phyloP scores from a whole-genome alignment of 2,329 filamentous ascomycete species.

The Fusarium marasasianum region DNA sequence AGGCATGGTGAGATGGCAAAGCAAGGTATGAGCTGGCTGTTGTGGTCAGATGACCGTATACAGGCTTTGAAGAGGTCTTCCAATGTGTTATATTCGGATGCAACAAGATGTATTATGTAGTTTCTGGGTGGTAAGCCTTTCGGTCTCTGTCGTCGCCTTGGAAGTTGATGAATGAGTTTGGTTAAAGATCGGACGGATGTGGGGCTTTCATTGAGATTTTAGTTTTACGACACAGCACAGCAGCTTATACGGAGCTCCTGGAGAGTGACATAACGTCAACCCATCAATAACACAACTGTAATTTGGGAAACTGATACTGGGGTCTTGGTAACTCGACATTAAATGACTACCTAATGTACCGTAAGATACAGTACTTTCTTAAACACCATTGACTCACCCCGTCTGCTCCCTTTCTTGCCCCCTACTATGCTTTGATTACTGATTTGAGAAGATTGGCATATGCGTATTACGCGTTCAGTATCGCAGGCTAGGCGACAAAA shows the following conservation, averaged over 20 bases:
- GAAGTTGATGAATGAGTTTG: slow-evolving; percentile 30
- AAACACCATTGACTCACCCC: not conserved
- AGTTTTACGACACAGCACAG: slow-evolving; percentile 12
- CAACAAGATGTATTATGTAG: not conserved
- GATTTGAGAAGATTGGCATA: not conserved
- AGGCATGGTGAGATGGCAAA: slow-evolving; percentile 51
- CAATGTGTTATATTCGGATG: not conserved
- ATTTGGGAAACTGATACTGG: not conserved
- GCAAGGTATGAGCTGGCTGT: not conserved
- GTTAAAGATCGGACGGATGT: slow-evolving; percentile 43
- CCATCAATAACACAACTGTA: not conserved
- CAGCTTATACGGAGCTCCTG: not conserved
- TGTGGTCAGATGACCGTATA: not conserved
- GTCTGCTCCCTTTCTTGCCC: not conserved
- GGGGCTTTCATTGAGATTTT: slow-evolving; percentile 45
- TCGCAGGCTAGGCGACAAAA: not conserved
- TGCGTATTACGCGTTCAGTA: not conserved
- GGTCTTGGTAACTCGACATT: not conserved
- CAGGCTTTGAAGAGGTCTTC: not conserved
- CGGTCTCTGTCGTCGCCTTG: slow-evolving; percentile 7
- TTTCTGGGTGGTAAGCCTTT: not conserved
- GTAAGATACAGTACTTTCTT: not conserved
- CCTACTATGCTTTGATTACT: not conserved
- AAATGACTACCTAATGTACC: not conserved
- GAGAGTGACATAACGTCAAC: not conserved